Evolutionary conservation across 805 yeast species (phyloP).

Genomic region (Teunomyces funiuensis): DNA sequence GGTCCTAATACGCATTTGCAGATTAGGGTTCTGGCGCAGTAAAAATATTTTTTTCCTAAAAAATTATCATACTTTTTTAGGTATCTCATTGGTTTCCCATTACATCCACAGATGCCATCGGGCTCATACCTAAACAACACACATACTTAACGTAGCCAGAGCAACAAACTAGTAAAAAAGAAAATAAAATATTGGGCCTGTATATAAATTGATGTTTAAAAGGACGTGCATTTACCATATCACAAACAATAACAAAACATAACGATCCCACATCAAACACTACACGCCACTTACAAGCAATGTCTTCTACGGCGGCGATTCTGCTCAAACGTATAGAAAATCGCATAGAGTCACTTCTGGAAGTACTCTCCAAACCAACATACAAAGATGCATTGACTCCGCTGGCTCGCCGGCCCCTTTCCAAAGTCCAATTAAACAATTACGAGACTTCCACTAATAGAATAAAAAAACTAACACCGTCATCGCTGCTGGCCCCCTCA

Average conservation of each 20-base stretch:
- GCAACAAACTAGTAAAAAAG: no score
- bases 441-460: slow-evolving; percentile 9
- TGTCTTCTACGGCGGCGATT: slow-evolving; percentile 12
- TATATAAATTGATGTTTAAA: no score
- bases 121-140: no score
- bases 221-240: not conserved
- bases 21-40: no score
- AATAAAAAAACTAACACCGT: slow-evolving; percentile 1
- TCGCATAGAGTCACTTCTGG: slow-evolving; percentile 20
- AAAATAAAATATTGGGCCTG: no score
- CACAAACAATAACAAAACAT: not conserved
- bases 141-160: no score
- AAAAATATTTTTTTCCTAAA: no score
- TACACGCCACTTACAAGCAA: not conserved
- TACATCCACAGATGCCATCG: no score
- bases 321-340: slow-evolving; percentile 21
- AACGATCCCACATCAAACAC: not conserved
- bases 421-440: slow-evolving; percentile 15
- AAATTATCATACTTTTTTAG: no score
- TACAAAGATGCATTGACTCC: not conserved
- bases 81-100: no score
- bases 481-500: slow-evolving; percentile 1
- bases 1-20: no score
- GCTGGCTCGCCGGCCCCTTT: slow-evolving; percentile 13
- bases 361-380: slow-evolving; percentile 3